phyloP scores from a whole-genome alignment of 345 rosid genomes.

The Citrus medica region DNA sequence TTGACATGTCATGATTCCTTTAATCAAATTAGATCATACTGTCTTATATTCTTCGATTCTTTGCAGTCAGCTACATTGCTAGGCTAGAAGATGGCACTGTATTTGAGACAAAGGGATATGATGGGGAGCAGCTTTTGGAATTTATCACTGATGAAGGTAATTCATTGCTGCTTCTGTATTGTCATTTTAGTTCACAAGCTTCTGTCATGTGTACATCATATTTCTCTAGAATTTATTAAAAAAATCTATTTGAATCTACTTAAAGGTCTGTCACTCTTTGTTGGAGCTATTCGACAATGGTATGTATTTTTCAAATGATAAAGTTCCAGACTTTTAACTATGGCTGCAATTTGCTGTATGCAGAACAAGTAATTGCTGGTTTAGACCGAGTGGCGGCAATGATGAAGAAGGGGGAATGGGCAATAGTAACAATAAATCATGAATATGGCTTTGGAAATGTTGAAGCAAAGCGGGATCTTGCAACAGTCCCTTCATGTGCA shows the following conservation, averaged over 20 bases:
- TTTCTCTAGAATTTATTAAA: neutral
- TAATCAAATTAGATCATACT: neutral
- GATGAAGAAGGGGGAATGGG: slow-evolving; percentile 54
- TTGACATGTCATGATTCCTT: neutral
- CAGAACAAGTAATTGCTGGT: slow-evolving; percentile 49
- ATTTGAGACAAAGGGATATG: slow-evolving; percentile 52
- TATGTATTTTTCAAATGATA: neutral
- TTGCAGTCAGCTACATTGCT: slow-evolving; percentile 50
- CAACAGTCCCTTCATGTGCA: slow-evolving; percentile 38
- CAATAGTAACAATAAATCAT: slow-evolving; percentile 34
- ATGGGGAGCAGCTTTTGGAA: slow-evolving; percentile 39
- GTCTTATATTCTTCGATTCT: slow-evolving; percentile 1
- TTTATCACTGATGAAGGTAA: slow-evolving; percentile 59
- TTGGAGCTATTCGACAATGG: neutral
- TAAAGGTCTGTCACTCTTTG: neutral
- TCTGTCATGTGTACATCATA: neutral
- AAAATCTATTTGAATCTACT: neutral
- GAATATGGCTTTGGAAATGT: slow-evolving; percentile 53
- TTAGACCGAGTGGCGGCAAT: slow-evolving; percentile 48
- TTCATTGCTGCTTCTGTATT: neutral
- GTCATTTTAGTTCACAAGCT: neutral
- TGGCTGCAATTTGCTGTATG: slow-evolving; percentile 3
- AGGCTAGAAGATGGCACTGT: slow-evolving; percentile 51
- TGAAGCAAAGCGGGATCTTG: slow-evolving; percentile 36
- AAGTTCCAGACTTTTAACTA: neutral